phyloP scores from a whole-genome alignment of 2,329 filamentous ascomycete genomes.

The Trichoderma afroharzianum region DNA sequence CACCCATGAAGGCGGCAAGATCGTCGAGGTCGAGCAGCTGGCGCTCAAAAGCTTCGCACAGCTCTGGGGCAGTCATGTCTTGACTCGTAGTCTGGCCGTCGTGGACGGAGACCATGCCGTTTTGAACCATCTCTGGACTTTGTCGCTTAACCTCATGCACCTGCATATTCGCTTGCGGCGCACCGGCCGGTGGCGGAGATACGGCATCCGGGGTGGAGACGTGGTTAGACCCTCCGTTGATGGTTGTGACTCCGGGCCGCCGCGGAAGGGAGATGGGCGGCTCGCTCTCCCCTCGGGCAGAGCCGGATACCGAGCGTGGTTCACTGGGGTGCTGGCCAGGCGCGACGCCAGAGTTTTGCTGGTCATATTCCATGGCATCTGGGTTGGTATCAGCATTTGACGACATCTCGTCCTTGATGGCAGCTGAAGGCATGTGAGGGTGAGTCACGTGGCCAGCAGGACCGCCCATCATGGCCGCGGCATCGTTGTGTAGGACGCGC shows the following conservation, averaged over 20 bases:
- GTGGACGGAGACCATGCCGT: constrained; percentile 30
- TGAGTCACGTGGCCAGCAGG: constrained; percentile 34
- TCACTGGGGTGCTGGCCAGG: constrained; percentile 28
- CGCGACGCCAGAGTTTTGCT: constrained; percentile 29
- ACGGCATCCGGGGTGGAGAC: constrained; percentile 45
- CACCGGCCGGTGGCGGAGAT: constrained; percentile 41
- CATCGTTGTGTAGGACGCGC: constrained; percentile 55
- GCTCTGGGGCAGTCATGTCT: constrained; percentile 57
- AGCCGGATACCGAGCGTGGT: constrained; percentile 37
- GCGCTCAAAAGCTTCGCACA: constrained; percentile 57
- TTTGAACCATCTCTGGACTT: constrained; percentile 32
- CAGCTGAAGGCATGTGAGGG: constrained; percentile 28
- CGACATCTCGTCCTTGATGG: constrained; percentile 52
- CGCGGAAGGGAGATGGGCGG: constrained; percentile 43
- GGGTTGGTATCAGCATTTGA: constrained; percentile 54
- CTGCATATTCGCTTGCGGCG: constrained; percentile 26
- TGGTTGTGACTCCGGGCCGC: constrained; percentile 39
- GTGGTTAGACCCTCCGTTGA: constrained; percentile 54
- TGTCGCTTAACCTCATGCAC: constrained; percentile 35
- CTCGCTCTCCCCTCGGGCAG: constrained; percentile 50
- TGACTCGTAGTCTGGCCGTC: constrained; percentile 37
- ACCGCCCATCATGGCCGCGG: constrained; percentile 31
- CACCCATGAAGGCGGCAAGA: constrained; percentile 60
- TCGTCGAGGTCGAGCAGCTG: constrained; percentile 59
- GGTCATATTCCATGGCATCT: constrained; percentile 58